Base-by-base conservation (phyloP, 352 stramenopile genomes). In the Phytophthora sojae region DNA sequence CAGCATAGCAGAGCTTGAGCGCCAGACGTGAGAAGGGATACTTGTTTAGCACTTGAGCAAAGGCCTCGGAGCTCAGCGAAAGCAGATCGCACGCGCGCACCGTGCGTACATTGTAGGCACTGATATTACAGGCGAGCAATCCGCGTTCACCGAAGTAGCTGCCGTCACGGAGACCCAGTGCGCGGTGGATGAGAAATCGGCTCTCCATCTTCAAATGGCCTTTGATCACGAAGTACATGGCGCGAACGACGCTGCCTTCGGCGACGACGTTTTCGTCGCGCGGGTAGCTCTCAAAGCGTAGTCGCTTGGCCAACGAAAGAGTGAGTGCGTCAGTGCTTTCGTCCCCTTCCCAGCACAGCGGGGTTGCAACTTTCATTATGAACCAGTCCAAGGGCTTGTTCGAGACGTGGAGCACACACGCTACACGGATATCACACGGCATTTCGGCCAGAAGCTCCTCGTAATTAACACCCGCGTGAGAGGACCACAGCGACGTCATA, bases 171-270 rank as follows among this genome's bases (percentile, higher is more conserved):
- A 23, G 45, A 2, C 45, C 45, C 8, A 51, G n/a, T 25, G 45
- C n/a, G 7, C n/a, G 45, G 19, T 51, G n/a, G 25, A 51, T 26
- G 12, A 51, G 45, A 6, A 15, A 12, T 8, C 45, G 45, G 19
- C 45, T 51, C 3, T 51, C n/a, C 45, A 51, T 51, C 7, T 51
- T 51, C 25, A 51, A 51, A 12, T 26, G n/a, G 19, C 45, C 45
- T n/a, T 51, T 51, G 7, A 51, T 23, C 49, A 91, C 83, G 69
- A 91, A 90, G 68, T 88, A 90, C 80, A 90, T 86, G 19, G 78
- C 72, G 35, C 74, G 77, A 12, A 69, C 54, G 59, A 90, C 83
- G 23, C 67, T 82, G 0, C 83, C 83, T 67, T 91, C 81, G 14
- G 78, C 57, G 6, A 91, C 62, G 8, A 90, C 80, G 17, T 50